Evolutionary conservation across 352 stramenopile species (phyloP).

Genomic region (Phytophthora chlamydospora): DNA sequence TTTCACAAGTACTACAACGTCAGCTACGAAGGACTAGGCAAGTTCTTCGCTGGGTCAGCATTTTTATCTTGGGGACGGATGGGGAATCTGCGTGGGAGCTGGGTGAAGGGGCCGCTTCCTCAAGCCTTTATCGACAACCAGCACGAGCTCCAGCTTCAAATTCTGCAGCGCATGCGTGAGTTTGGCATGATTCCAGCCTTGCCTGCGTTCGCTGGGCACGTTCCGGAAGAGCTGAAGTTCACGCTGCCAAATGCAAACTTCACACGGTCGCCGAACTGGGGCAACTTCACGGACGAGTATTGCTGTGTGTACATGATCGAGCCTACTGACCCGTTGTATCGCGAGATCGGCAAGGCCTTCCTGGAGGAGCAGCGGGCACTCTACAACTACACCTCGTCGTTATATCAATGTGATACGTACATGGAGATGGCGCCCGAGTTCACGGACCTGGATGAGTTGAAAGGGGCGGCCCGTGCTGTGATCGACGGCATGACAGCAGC

Average conservation of each 20-base stretch:
- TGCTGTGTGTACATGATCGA: constrained; percentile 88
- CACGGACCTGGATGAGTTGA: constrained; percentile 49
- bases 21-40: constrained; percentile 72
- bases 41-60: constrained; percentile 89
- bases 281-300: constrained; percentile 77
- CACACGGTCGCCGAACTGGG: constrained; percentile 78
- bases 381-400: constrained; percentile 73
- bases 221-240: constrained; percentile 80
- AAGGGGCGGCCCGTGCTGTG: constrained; percentile 59
- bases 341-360: constrained; percentile 76
- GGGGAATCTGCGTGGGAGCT: constrained; percentile 88
- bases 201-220: constrained; percentile 87
- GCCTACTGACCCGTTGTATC: constrained; percentile 80
- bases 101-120: constrained; percentile 83
- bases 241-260: constrained; percentile 83
- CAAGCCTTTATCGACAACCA: constrained; percentile 88
- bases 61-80: constrained; percentile 91
- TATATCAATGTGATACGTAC: constrained; percentile 84
- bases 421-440: constrained; percentile 83
- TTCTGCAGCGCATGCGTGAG: constrained; percentile 79
- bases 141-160: constrained; percentile 76
- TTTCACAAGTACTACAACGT: constrained; percentile 85
- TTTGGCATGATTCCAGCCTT: constrained; percentile 91
- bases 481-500: constrained; percentile 74
- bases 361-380: constrained; percentile 67